Evolutionary conservation across 2,329 filamentous ascomycete genomes (phyloP), one percentile per base, ranked within the genome.

Genomic region (Phoma sp.): DNA sequence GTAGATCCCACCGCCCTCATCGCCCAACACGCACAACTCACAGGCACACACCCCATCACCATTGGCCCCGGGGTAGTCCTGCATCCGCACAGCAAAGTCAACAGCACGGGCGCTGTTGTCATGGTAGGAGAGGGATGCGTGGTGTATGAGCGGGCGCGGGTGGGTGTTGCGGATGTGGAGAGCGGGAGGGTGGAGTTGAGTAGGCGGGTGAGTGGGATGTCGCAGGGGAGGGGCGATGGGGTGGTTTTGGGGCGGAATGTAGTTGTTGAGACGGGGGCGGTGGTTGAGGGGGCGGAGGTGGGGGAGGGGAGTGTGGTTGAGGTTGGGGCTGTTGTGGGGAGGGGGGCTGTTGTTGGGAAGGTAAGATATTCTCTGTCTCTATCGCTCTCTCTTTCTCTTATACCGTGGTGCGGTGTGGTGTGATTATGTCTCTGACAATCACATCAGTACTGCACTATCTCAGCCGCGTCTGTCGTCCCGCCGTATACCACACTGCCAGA

Each of bases 11-110:
- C 74, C 4, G 79, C 78, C 46, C 74, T 81, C 43, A 74, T 83
- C 45, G 77, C 78, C 5, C 77, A 80, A 34, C 79, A 80, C 62
- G 79, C 77, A 3, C 70, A 76, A 29, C 66, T 81, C 15, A 85
- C 76, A n/a, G 95, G 95, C 60, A 87, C 84, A 2, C 84, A 96
- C 71, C 87, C 86, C 1, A 91, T 99, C 59, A 88, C 86, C 37
- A 86, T 98, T 59, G 88, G 88, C 51, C 83, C 90, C 20, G 87
- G 92, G 68, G 88, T 86, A 3, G 84, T 97, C 6, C 78, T 99
- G n/a, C 93, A 98, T 68, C 93, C 95, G 1, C 90, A 93, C 42
- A 85, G 88, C 14, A 87, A 68, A 43, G 69, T 81, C 25, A 73
- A 70, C 30, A 77, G 78, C 32, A 69, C 73, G 1, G 48, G 72